A percentile compares a stretch with the other conserved stretches of the same genome.
Conservation (phyloP, 768 basidiomycete species). For the Scleroderma bovista region DNA sequence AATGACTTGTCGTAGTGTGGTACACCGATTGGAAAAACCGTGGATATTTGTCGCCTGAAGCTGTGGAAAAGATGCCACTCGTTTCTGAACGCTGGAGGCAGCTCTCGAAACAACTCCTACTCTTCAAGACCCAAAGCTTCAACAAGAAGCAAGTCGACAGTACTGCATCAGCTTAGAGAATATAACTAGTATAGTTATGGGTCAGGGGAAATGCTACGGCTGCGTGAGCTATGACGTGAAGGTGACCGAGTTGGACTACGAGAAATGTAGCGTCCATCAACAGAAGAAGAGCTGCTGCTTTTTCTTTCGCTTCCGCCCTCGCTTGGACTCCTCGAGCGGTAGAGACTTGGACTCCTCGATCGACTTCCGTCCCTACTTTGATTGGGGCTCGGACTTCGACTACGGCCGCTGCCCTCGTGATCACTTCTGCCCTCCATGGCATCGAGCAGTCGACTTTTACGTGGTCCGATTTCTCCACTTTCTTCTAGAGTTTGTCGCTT, state of each 20-base stretch:
- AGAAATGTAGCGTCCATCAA: constrained; percentile 56
- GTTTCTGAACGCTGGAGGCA: constrained; percentile 67
- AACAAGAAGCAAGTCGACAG: constrained; percentile 20
- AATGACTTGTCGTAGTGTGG: constrained; percentile 49
- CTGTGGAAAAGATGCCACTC: constrained; percentile 54
- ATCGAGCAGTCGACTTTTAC: constrained; percentile 82
- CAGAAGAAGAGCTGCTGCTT: constrained; percentile 34
- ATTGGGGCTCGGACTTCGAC: constrained; percentile 30
- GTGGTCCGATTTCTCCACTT: constrained; percentile 79
- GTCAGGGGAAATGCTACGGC: constrained; percentile 54
- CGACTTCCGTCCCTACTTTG: constrained; percentile 18
- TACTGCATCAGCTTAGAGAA: constrained; percentile 14
- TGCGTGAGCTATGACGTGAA: constrained; percentile 37
- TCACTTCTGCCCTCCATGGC: constrained; percentile 78
- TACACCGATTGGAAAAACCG: constrained; percentile 69
- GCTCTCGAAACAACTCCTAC: constrained; percentile 55
- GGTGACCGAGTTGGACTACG: constrained; percentile 55
- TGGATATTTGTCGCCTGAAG: constrained; percentile 64
- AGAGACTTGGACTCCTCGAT: constrained; percentile 17
- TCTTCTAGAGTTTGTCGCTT: constrained; percentile 89
- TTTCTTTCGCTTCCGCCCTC: constrained; percentile 2
- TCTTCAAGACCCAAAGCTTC: constrained; percentile 38
- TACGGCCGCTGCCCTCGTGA: constrained; percentile 36
- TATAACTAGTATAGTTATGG: constrained; percentile 9
- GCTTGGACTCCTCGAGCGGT: constrained; percentile 23